These are phyloP conservation scores for Termitomyces sp. DNA, from an alignment of 768 basidiomycete genomes.

Conservation along the genomic window DNA sequence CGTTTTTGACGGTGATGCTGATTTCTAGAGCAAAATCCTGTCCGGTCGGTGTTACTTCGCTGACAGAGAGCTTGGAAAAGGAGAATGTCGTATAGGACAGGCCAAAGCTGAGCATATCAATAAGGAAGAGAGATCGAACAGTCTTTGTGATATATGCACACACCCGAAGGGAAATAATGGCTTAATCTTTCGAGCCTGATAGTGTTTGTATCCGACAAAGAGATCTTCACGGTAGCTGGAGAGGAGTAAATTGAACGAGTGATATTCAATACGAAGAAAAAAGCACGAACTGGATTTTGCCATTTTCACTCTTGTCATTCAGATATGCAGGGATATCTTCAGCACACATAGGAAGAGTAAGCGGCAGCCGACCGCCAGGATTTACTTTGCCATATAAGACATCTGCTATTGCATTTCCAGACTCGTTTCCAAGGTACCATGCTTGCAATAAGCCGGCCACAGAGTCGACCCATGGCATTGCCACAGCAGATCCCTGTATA, in stretches of 20 bases:
- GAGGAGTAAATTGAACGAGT: neutral
- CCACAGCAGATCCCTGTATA: conserved; percentile 58
- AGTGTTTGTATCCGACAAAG: conserved; percentile 70
- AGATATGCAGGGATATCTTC: conserved; percentile 62
- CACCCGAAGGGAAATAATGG: conserved; percentile 71
- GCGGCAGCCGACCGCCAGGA: conserved; percentile 54
- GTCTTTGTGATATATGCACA: neutral
- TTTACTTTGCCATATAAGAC: conserved; percentile 62
- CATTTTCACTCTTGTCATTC: conserved; percentile 57
- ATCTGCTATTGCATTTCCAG: conserved; percentile 63
- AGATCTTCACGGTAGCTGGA: conserved; percentile 54
- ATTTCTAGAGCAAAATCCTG: conserved; percentile 32
- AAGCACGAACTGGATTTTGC: conserved; percentile 38
- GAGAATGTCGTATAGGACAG: conserved; percentile 74
- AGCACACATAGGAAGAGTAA: conserved; percentile 56
- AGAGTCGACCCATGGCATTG: conserved; percentile 69
- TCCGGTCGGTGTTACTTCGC: conserved; percentile 21
- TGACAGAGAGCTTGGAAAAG: conserved; percentile 43
- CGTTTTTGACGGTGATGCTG: conserved; percentile 51
- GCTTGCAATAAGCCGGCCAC: conserved; percentile 56
- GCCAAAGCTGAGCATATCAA: conserved; percentile 45
- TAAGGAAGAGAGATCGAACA: neutral
- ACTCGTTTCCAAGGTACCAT: conserved; percentile 67
- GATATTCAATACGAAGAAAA: neutral
- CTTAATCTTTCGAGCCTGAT: conserved; percentile 47